Base-by-base conservation (phyloP, 2,329 filamentous ascomycete species). In the Cryphonectria japonica region DNA sequence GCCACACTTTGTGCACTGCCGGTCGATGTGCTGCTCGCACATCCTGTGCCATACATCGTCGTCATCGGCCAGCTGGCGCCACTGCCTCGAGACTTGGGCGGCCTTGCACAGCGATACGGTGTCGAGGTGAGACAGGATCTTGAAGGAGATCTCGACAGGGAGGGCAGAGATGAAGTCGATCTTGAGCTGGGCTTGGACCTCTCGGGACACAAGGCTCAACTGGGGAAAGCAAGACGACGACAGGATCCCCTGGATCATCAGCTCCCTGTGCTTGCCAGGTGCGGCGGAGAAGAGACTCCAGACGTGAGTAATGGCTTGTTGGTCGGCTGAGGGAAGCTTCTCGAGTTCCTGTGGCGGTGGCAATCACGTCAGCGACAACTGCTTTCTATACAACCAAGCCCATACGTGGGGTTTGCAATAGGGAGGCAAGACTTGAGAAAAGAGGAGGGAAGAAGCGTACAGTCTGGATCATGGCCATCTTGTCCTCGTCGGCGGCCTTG, bases 231-330 rank as follows among this genome's bases (percentile, higher is more conserved):
- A 99, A 81, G 95, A 98, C 80, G 98, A 95, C 0, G 95, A 92
- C 73, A 99, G 91, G 77, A 99, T 95, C 75, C 96, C 96, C 80
- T 97, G 94, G 9, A 99, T 87, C 93, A 99, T 98, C 72, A 99
- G 87, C 74, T 97, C 95, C 76, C 96, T 91, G 78, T 98, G 95
- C 79, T 97, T 97, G 13, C 94, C 88, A 0, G 96, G 96, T 0
- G 96, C 95, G 54, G 96, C 96, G 0, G 95, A 98, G 84, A 99
- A 99, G 64, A 98, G 86, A 0, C 95, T 97, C 96, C 96, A 99
- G 69, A 98, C 95, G 78, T 98, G 95, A 46, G 95, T 94, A 77
- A 99, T 98, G 78, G 93, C 95, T 82, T 98, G 94, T 82, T 97
- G 94, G 79, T 99, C 96, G 74, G 89, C 90, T 73, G 92, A 88